A percentile compares a stretch with the other conserved stretches of the same genome.
phyloP scores from a whole-genome alignment of 495 filamentous ascomycete genomes.

The Echria macrotheca region DNA sequence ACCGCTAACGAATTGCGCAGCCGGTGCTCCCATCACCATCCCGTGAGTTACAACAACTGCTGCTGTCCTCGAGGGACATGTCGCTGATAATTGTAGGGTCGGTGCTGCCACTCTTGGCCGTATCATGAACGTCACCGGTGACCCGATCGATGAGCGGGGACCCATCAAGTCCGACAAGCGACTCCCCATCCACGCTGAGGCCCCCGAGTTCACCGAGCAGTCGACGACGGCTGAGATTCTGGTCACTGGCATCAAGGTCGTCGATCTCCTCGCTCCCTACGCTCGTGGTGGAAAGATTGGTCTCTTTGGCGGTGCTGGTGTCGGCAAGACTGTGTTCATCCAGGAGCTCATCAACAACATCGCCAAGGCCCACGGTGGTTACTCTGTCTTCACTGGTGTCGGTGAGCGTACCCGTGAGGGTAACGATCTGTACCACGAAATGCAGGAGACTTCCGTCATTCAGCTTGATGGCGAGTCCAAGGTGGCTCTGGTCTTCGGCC shows the following conservation, averaged over 20 bases:
- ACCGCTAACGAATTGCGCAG: slow-evolving; percentile 19
- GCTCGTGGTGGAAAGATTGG: slow-evolving; percentile 99
- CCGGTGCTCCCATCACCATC: slow-evolving; percentile 92
- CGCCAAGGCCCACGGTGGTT: slow-evolving; percentile 99
- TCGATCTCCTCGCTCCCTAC: slow-evolving; percentile 96
- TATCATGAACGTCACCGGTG: slow-evolving; percentile 99
- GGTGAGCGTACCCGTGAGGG: slow-evolving; percentile 99
- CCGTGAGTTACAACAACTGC: slow-evolving; percentile 41
- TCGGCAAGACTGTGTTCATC: slow-evolving; percentile 99
- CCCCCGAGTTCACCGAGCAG: slow-evolving; percentile 87
- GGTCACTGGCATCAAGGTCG: slow-evolving; percentile 99
- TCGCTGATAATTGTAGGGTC: slow-evolving; percentile 44
- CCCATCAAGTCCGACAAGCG: slow-evolving; percentile 88
- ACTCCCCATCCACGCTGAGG: slow-evolving; percentile 88
- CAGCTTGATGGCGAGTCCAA: slow-evolving; percentile 98
- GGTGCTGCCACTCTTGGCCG: slow-evolving; percentile 90
- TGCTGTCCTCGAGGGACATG: background rate
- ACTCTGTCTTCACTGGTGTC: slow-evolving; percentile 99
- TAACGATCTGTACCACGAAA: slow-evolving; percentile 99
- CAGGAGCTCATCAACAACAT: slow-evolving; percentile 99
- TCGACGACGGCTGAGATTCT: slow-evolving; percentile 93
- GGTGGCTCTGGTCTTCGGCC: slow-evolving; percentile 98
- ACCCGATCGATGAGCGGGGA: slow-evolving; percentile 99
- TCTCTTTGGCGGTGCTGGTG: slow-evolving; percentile 99
- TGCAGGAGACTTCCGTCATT: slow-evolving; percentile 99